Evolutionary conservation across 2,329 filamentous ascomycete species (phyloP), one percentile per base, ranked within the genome.

Genomic region (Plenodomus biglobosus): DNA sequence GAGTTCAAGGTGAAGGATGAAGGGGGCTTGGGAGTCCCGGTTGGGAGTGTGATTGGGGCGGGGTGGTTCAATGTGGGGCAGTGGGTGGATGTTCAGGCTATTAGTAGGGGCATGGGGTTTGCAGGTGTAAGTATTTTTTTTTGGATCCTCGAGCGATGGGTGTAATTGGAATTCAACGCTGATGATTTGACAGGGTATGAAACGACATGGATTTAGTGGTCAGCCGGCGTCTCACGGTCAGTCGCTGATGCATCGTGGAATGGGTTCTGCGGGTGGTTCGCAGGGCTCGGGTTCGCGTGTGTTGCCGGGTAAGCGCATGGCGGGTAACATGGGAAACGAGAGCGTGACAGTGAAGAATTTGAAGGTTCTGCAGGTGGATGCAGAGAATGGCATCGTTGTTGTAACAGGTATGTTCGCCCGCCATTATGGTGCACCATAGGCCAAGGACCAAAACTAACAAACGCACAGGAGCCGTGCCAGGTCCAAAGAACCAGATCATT

Each of bases 291-390:
- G 94, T 76, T 95, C 90, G 55, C 85, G 94, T 75, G 92, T 99
- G 19, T 78, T 91, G 68, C 94, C 94, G 0, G 94, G 94, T 52
- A 99, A 99, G 84, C 94, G 91, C 77, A 99, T 99, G 94, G 85
- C 94, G 3, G 94, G 94, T 46, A 85, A 90, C 50, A 97, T 99
- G 94, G 94, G 94, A 56, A 88, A 87, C 58, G 83, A 95, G 73
- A 85, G 84, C 59, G 88, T 91, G 46, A 99, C 94, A 40, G 81
- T 94, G 48, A 92, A 96, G 80, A 96, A 95, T 74, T 77, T 97
- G 62, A 88, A 87, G 75, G 85, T 99, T 44, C 76, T 99, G 70
- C 86, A 90, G 78, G 86, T 96, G 27, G 91, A 97, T 75, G 82
- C 85, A 62, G 86, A 88, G 71, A 86, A 92, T 66, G 94, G 94